phyloP scores from a whole-genome alignment of 805 yeast species.

The Metschnikowia santaceciliae region DNA sequence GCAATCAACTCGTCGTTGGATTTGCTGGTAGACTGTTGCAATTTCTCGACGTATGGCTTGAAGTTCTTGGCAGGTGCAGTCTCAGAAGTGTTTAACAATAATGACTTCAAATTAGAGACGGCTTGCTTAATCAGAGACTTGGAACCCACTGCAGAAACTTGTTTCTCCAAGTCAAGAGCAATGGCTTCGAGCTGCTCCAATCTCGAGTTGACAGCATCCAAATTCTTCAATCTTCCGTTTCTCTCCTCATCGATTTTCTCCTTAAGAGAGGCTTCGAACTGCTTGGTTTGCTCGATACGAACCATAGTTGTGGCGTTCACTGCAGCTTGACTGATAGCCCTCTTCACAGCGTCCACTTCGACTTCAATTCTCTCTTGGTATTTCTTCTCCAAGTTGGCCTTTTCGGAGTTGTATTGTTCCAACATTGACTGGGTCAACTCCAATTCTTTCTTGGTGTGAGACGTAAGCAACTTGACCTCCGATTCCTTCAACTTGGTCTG shows the following conservation, averaged over 20 bases:
- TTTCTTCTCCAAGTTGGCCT: conserved; percentile 54
- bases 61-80: conserved; percentile 24
- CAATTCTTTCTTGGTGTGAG: conserved; percentile 46
- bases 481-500: conserved; percentile 31
- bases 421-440: conserved; percentile 57
- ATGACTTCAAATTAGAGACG: conserved; percentile 30
- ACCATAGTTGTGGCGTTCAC: conserved; percentile 67
- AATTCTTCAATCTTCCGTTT: conserved; percentile 68
- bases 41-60: conserved; percentile 37
- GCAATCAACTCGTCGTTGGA: conserved; percentile 33
- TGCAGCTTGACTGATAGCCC: conserved; percentile 64
- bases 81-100: conserved; percentile 23
- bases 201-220: conserved; percentile 55
- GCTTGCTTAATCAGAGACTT: conserved; percentile 31
- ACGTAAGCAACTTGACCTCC: conserved; percentile 38
- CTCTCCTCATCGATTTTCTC: conserved; percentile 57
- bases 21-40: conserved; percentile 20
- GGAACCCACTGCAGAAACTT: conserved; percentile 31
- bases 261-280: conserved; percentile 55
- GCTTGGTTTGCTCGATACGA: conserved; percentile 64
- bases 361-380: conserved; percentile 52
- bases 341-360: conserved; percentile 67
- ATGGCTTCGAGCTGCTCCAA: conserved; percentile 55
- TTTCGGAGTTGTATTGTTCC: conserved; percentile 58
- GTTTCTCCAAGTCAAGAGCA: conserved; percentile 40